Evolutionary conservation across 768 basidiomycete species (phyloP), one percentile per base, ranked within the genome.

Genomic region (Phylloporus sp.): DNA sequence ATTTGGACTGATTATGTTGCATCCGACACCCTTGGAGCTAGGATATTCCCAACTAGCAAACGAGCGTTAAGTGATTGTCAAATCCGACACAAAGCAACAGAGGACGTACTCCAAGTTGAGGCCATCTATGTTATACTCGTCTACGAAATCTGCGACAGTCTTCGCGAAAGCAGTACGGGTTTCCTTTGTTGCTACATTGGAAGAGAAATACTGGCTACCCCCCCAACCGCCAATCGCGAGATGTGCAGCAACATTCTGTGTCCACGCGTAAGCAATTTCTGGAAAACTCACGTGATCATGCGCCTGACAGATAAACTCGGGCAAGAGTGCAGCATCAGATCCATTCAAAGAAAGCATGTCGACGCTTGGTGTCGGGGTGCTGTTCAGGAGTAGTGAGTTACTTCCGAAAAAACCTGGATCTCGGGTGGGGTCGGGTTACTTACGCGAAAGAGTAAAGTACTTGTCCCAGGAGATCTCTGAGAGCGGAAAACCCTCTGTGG

Each of bases 31-130:
- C 45, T 74, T 70, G 5, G 68, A 58, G 49, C 76, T 80, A 2
- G 93, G 92, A 63, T 87, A 93, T 69, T 95, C 93, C 91, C 92
- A 95, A 61, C 90, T 92, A 47, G 35, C 13, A 48, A 53, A 73
- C 20, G 16, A n/a, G 13, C 1, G 15, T 3, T 67, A 6, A 62
- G 18, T 23, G 1, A 1, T 39, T n/a, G 18, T 18, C n/a, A n/a
- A n/a, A n/a, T 29, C 7, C n/a, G n/a, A 40, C 16, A 4, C 11
- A 31, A 4, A 27, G 2, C 43, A 43, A 20, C 12, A 8, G 7
- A 22, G 10, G 4, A 47, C 64, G 2, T 48, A 70, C 68, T 65
- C 63, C 31, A 70, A 66, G 20, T 58, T 79, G 44, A 88, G 66
- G 13, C 85, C 84, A 53, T 83, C 82, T 1, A 87, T 66, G 0